phyloP scores from a whole-genome alignment of 306 rosid genomes.

The Vigna nakashimae region DNA sequence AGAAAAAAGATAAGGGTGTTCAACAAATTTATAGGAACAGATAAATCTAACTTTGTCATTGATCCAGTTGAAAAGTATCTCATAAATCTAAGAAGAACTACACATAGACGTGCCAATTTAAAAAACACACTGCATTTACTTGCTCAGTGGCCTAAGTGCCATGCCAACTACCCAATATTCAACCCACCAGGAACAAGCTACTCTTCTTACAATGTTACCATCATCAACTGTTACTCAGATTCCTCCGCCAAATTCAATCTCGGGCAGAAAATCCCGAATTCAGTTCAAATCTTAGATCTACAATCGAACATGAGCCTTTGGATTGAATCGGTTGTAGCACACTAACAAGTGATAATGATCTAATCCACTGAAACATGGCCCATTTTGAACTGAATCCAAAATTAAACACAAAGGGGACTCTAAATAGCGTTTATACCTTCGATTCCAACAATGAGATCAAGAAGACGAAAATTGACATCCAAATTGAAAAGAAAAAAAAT shows the following conservation, averaged over 20 bases:
- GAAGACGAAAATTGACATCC: slow-evolving; percentile 21
- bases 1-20: slow-evolving; percentile 31
- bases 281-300: slow-evolving; percentile 42
- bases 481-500: not conserved
- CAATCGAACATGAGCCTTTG: slow-evolving; percentile 23
- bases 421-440: not conserved
- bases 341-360: slow-evolving; percentile 41
- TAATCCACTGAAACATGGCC: slow-evolving; percentile 28
- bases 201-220: not conserved
- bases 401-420: slow-evolving; percentile 15
- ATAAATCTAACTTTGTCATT: slow-evolving; percentile 26
- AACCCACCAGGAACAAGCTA: slow-evolving; percentile 24
- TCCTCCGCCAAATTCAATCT: slow-evolving; percentile 36
- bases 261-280: not conserved
- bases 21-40: not conserved
- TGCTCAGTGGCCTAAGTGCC: slow-evolving; percentile 8
- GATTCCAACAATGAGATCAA: slow-evolving; percentile 40
- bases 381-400: slow-evolving; percentile 35
- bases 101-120: not conserved
- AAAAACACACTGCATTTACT: slow-evolving; percentile 21
- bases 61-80: slow-evolving; percentile 12
- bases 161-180: slow-evolving; percentile 22
- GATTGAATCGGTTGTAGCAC: slow-evolving; percentile 33
- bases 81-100: slow-evolving; percentile 10
- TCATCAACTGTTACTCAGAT: slow-evolving; percentile 36